Evolutionary conservation across 345 rosid genomes (phyloP).

Genomic region (Hirschfeldia incana): DNA sequence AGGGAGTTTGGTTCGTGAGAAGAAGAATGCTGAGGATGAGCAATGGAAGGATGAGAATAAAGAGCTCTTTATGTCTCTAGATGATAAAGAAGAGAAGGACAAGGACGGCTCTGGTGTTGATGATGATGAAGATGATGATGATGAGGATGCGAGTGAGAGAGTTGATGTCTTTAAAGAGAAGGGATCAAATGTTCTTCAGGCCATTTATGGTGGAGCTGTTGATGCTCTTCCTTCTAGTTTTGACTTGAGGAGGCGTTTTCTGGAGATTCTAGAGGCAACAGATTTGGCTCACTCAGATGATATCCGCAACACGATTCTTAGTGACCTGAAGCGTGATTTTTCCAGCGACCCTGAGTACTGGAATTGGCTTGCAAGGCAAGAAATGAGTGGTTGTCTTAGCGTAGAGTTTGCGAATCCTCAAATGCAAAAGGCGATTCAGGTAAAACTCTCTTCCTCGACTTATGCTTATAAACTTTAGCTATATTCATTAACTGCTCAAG

Average conservation of each 20-base stretch:
- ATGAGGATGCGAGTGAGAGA: slow-evolving; percentile 45
- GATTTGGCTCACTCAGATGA: slow-evolving; percentile 68
- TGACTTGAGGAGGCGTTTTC: slow-evolving; percentile 62
- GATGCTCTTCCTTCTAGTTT: slow-evolving; percentile 74
- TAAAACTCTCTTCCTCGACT: slow-evolving; percentile 28
- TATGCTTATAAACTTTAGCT: background rate
- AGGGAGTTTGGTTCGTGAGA: slow-evolving; percentile 56
- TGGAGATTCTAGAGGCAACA: slow-evolving; percentile 73
- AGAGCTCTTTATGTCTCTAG: slow-evolving; percentile 63
- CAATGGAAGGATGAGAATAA: slow-evolving; percentile 70
- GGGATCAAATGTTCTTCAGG: slow-evolving; percentile 60
- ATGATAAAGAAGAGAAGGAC: slow-evolving; percentile 48
- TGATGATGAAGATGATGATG: slow-evolving; percentile 27
- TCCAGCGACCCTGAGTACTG: slow-evolving; percentile 65
- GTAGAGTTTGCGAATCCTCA: slow-evolving; percentile 35
- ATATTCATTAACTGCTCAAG: background rate
- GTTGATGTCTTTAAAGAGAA: slow-evolving; percentile 61
- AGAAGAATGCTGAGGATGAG: slow-evolving; percentile 41
- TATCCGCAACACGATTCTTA: slow-evolving; percentile 55
- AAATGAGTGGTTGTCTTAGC: slow-evolving; percentile 42
- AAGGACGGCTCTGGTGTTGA: slow-evolving; percentile 40
- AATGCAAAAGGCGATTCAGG: slow-evolving; percentile 70
- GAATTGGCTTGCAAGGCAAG: slow-evolving; percentile 90
- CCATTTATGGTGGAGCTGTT: slow-evolving; percentile 68
- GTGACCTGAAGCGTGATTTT: slow-evolving; percentile 81